These are phyloP conservation scores for Aspergillus alliaceus DNA, from an alignment of 2,329 filamentous ascomycete species.

Conservation along the genomic window DNA sequence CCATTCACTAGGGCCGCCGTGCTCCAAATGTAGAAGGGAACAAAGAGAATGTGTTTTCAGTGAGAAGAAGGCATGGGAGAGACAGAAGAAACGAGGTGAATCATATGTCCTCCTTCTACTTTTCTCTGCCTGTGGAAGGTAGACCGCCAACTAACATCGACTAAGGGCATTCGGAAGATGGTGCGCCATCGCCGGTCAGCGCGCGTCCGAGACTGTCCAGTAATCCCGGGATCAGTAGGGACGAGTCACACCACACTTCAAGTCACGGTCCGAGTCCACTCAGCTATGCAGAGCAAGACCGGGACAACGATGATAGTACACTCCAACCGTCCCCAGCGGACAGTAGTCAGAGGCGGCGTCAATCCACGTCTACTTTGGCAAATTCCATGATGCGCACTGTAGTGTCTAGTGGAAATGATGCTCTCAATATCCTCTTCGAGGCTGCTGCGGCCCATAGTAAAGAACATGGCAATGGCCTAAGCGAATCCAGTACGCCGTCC, in stretches of 20 bases:
- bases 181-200: background rate
- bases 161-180: conserved; percentile 13
- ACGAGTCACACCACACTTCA: conserved; percentile 2
- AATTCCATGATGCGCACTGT: conserved; percentile 46
- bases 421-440: conserved; percentile 54
- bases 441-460: conserved; percentile 45
- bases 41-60: conserved; percentile 52
- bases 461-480: conserved; percentile 37
- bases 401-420: conserved; percentile 56
- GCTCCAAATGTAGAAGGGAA: conserved; percentile 52
- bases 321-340: conserved; percentile 6
- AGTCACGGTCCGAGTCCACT: conserved; percentile 2
- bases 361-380: conserved; percentile 31
- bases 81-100: conserved; percentile 36
- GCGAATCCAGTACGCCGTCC: conserved; percentile 25
- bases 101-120: background rate
- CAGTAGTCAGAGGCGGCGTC: conserved; percentile 18
- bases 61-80: conserved; percentile 43
- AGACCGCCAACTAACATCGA: background rate
- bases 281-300: background rate
- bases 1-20: conserved; percentile 40
- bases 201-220: conserved; percentile 10
- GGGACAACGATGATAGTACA: background rate
- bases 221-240: background rate
- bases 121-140: background rate